Evolutionary conservation across 2,329 filamentous ascomycete species (phyloP), one percentile per base, ranked within the genome.

Genomic region (Sporothrix schenckii): DNA sequence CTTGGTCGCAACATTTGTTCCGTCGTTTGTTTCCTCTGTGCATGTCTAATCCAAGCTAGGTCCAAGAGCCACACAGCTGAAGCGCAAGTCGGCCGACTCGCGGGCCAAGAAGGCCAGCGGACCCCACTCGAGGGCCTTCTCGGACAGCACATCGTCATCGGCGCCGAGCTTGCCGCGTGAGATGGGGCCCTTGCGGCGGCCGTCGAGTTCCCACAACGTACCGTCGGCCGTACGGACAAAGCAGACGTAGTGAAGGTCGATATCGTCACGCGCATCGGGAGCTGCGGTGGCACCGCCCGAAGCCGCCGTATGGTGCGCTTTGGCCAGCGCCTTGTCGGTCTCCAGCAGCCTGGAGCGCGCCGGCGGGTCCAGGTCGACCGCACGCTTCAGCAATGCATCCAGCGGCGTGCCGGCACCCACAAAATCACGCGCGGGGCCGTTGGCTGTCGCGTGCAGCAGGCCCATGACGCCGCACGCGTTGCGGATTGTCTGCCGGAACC

Each of bases 181-280:
- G 41, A 89, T 80, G 9, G 87, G 87, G 0, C 87, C 87, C 78
- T 87, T 88, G 70, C 85, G 77, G 66, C 86, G 80, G 3, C 87
- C 87, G 75, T 89, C 87, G 13, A 89, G 82, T 81, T 89, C 87
- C 85, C 86, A 88, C 50, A 88, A 76, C 14, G 78, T 86, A 69
- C 90, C 90, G 78, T 91, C 88, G 67, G 81, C 81, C 44, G 84
- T 84, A 83, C 94, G 95, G 68, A 95, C 91, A 80, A 98, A 99
- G 77, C 92, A 95, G 61, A 98, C 94, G 79, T 97, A 98, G 82
- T 99, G 95, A 75, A 97, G 84, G 77, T 97, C 94, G n/a, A 97
- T 85, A 75, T 91, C 87, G 76, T 92, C 91, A n/a, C 89, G 86
- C 10, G 93, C 92, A 69, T 86, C 82, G 0, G 95, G 94, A 1